Percentiles rank a stretch among this genome's conserved stretches.
Conservation (phyloP, 805 yeast genomes). For the Komagataella mondaviorum region DNA sequence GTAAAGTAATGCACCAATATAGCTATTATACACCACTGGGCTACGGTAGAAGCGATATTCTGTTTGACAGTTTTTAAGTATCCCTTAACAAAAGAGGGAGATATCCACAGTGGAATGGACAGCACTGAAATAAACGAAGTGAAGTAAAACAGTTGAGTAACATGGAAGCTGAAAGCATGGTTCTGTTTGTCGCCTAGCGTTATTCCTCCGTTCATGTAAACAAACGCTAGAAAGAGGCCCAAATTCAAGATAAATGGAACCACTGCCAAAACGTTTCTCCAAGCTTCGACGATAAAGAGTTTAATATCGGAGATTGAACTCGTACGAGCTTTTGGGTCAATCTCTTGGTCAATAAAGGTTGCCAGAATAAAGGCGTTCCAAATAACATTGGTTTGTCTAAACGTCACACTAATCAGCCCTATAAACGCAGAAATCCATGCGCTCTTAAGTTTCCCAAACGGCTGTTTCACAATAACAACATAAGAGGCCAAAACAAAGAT, state of each 20-base stretch:
- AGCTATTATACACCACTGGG: neutral
- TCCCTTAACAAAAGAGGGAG: slow-evolving; percentile 21
- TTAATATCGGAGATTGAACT: slow-evolving; percentile 6
- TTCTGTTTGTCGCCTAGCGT: slow-evolving; percentile 88
- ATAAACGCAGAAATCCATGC: slow-evolving; percentile 32
- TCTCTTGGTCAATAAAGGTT: slow-evolving; percentile 36
- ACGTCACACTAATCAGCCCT: slow-evolving; percentile 51
- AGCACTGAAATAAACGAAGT: slow-evolving; percentile 47
- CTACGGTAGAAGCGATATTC: neutral
- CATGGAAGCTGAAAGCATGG: slow-evolving; percentile 58
- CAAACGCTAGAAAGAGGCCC: slow-evolving; percentile 38
- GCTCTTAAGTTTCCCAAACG: slow-evolving; percentile 7
- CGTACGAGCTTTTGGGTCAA: slow-evolving; percentile 16
- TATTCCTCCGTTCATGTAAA: slow-evolving; percentile 64
- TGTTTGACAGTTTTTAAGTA: slow-evolving; percentile 18
- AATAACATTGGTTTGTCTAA: slow-evolving; percentile 84
- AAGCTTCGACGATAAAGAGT: slow-evolving; percentile 16
- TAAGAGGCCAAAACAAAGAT: slow-evolving; percentile 47
- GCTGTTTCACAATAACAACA: slow-evolving; percentile 24
- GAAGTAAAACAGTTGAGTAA: slow-evolving; percentile 77
- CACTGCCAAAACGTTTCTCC: slow-evolving; percentile 7
- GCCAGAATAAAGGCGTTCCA: slow-evolving; percentile 64
- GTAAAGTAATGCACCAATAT: slow-evolving; percentile 31
- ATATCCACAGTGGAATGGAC: slow-evolving; percentile 65
- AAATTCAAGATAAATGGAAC: slow-evolving; percentile 42